Conservation (phyloP, 169 alveolate genomes). For the Besnoitia besnoiti region DNA sequence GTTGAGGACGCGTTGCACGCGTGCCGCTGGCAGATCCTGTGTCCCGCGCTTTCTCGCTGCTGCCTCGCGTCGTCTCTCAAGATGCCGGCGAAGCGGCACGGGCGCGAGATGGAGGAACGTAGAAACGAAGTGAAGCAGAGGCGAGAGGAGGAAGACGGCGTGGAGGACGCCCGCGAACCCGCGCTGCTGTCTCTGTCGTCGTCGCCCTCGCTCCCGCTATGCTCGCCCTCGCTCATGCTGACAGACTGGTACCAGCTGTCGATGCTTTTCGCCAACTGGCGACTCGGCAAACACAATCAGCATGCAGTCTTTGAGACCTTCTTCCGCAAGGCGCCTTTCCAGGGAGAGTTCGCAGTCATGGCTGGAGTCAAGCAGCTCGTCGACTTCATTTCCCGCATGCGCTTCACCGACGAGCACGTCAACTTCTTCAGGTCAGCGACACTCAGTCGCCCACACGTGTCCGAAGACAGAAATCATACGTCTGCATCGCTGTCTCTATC, state of each 20-base stretch:
- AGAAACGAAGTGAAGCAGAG: too few relatives aligned
- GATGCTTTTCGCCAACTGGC: slow-evolving; percentile 72
- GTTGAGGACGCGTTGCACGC: too few relatives aligned
- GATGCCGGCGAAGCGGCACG: too few relatives aligned
- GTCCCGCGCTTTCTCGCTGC: too few relatives aligned
- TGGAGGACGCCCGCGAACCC: background rate
- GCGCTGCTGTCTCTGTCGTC: background rate
- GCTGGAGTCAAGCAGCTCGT: slow-evolving; percentile 86
- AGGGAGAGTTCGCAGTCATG: slow-evolving; percentile 84
- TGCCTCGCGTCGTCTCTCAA: too few relatives aligned
- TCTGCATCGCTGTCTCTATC: too few relatives aligned
- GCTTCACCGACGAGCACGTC: slow-evolving; percentile 82
- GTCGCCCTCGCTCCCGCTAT: background rate
- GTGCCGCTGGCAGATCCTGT: too few relatives aligned
- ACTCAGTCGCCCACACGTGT: too few relatives aligned
- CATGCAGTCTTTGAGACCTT: slow-evolving; percentile 85
- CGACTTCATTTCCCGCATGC: slow-evolving; percentile 77
- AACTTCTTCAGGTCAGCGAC: slow-evolving; percentile 73
- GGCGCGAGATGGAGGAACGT: too few relatives aligned
- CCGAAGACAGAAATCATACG: too few relatives aligned
- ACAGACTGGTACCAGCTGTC: slow-evolving; percentile 69
- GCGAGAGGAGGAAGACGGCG: background rate
- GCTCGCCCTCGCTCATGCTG: slow-evolving; percentile 24
- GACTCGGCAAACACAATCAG: slow-evolving; percentile 78
- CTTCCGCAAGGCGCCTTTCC: slow-evolving; percentile 90